These are phyloP conservation scores for Pichia sp. DNA, from an alignment of 1,139 yeast species.

Conservation along the genomic window DNA sequence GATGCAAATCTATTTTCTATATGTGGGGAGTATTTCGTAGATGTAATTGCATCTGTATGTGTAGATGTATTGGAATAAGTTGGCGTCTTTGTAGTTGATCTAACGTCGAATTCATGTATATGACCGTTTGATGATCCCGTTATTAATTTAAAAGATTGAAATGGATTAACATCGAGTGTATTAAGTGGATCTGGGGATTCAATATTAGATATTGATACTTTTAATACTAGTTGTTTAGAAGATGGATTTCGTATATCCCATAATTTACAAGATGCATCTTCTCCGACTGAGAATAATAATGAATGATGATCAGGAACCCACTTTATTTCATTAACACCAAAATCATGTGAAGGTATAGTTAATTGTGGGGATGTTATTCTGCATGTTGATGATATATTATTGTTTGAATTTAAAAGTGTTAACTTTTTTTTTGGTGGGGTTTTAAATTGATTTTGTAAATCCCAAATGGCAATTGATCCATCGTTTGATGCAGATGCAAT, in stretches of 20 bases:
- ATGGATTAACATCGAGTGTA: constrained; percentile 38
- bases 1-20: constrained; percentile 58
- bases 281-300: constrained; percentile 53
- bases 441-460: constrained; percentile 22
- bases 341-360: constrained; percentile 25
- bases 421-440: constrained; percentile 15
- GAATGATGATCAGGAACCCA: constrained; percentile 59
- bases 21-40: constrained; percentile 74
- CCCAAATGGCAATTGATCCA: constrained; percentile 32
- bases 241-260: constrained; percentile 42
- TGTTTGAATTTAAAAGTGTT: constrained; percentile 9
- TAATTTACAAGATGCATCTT: constrained; percentile 42
- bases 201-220: too few relatives aligned
- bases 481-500: constrained; percentile 30
- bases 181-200: constrained; percentile 37
- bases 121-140: constrained; percentile 13
- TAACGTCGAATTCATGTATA: constrained; percentile 8
- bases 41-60: constrained; percentile 62
- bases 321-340: constrained; percentile 55
- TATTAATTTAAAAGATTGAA: constrained; percentile 13
- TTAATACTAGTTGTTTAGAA: constrained; percentile 8
- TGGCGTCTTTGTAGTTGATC: neutral
- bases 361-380: constrained; percentile 16
- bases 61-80: constrained; percentile 28
- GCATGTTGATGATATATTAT: constrained; percentile 16